Evolutionary conservation across 2,329 filamentous ascomycete genomes (phyloP).

Genomic region (Xylariaceae sp.): DNA sequence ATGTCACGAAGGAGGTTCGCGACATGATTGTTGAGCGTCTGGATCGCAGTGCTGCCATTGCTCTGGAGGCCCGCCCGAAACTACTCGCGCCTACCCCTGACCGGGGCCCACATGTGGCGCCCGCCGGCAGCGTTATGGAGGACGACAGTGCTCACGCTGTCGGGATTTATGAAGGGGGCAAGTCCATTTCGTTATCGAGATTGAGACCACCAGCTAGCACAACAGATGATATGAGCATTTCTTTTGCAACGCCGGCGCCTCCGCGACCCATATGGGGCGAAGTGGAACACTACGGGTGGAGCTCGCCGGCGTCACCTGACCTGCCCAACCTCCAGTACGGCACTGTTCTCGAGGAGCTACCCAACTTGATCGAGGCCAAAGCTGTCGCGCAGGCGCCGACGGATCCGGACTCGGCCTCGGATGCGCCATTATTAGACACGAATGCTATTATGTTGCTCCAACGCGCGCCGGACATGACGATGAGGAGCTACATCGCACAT

Average conservation of each 20-base stretch:
- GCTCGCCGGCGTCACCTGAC: constrained; percentile 68
- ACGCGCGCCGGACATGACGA: constrained; percentile 62
- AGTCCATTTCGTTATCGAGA: constrained; percentile 24
- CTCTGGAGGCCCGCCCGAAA: constrained; percentile 70
- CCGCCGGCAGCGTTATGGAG: constrained; percentile 12
- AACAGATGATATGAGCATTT: constrained; percentile 38
- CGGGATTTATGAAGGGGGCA: constrained; percentile 16
- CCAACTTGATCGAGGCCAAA: constrained; percentile 86
- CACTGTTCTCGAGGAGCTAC: constrained; percentile 75
- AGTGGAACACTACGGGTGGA: constrained; percentile 87
- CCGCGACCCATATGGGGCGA: constrained; percentile 65
- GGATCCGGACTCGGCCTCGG: constrained; percentile 36
- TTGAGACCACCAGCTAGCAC: constrained; percentile 36
- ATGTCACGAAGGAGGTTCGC: constrained; percentile 69
- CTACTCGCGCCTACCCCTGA: constrained; percentile 37
- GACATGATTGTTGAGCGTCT: constrained; percentile 69
- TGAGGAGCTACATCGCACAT: constrained; percentile 73
- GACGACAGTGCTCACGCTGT: constrained; percentile 1
- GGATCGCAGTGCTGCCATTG: constrained; percentile 71
- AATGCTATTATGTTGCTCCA: constrained; percentile 67
- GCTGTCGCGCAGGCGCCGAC: constrained; percentile 77
- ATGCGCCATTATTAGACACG: constrained; percentile 52
- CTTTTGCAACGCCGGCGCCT: constrained; percentile 39
- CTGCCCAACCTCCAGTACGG: constrained; percentile 78
- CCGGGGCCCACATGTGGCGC: constrained; percentile 19